Evolutionary conservation across 441 rosid species (phyloP).

Genomic region (Manihot esculenta): DNA sequence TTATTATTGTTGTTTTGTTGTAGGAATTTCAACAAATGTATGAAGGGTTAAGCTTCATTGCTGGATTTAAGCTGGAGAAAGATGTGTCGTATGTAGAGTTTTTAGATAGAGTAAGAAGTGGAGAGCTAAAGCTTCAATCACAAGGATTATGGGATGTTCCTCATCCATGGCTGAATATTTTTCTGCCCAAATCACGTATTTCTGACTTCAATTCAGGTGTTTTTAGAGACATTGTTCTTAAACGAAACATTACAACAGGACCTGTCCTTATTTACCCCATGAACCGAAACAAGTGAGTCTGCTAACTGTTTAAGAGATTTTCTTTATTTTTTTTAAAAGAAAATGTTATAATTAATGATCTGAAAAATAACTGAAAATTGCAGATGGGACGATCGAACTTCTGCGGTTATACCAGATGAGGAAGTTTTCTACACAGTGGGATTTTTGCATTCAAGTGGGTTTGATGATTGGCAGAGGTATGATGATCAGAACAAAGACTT

Average conservation of each 20-base stretch:
- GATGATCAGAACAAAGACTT: constrained; percentile 62
- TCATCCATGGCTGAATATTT: constrained; percentile 94
- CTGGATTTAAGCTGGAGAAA: constrained; percentile 49
- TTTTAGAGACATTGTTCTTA: constrained; percentile 58
- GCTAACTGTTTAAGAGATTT: no score
- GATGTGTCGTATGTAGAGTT: constrained; percentile 67
- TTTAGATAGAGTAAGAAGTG: constrained; percentile 71
- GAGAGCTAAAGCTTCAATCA: constrained; percentile 59
- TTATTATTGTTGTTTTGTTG: neutral
- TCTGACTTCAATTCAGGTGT: constrained; percentile 60
- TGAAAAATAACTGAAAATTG: neutral
- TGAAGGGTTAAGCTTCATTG: constrained; percentile 39
- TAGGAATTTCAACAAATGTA: constrained; percentile 50
- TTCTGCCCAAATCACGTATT: constrained; percentile 70
- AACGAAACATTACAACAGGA: constrained; percentile 63
- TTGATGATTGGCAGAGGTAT: constrained; percentile 51
- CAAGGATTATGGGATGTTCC: constrained; percentile 92
- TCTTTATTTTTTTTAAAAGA: no score
- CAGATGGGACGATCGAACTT: constrained; percentile 85
- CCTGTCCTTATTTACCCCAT: constrained; percentile 77
- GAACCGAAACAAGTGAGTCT: constrained; percentile 64
- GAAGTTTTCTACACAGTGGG: constrained; percentile 81
- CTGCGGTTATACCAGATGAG: constrained; percentile 70
- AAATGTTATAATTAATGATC: neutral
- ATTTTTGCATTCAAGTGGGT: constrained; percentile 67